phyloP scores from a whole-genome alignment of 2,329 filamentous ascomycete species.

The Fusarium acutatum region DNA sequence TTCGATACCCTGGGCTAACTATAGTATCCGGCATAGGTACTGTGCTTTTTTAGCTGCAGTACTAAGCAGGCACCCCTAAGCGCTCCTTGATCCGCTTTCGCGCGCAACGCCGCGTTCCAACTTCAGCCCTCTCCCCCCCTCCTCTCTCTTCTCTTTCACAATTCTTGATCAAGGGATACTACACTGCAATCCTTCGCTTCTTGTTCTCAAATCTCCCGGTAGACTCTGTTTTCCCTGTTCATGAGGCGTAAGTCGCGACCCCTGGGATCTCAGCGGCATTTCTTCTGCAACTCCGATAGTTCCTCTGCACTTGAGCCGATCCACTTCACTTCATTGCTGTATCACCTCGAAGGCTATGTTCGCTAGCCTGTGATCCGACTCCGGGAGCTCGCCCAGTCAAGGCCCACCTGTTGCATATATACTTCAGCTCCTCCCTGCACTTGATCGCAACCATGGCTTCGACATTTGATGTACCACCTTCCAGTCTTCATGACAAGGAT shows the following conservation, averaged over 20 bases:
- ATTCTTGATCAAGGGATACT: slow-evolving; percentile 26
- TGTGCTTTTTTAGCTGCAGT: slow-evolving; percentile 19
- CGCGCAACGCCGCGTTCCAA: slow-evolving; percentile 38
- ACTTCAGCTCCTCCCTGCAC: slow-evolving; percentile 36
- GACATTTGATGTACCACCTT: slow-evolving; percentile 52
- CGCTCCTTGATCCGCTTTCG: slow-evolving; percentile 39
- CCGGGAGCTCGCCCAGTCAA: slow-evolving; percentile 38
- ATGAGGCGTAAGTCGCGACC: slow-evolving; percentile 6
- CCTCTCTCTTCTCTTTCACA: slow-evolving; percentile 31
- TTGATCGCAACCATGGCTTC: slow-evolving; percentile 53
- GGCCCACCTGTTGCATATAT: slow-evolving; percentile 47
- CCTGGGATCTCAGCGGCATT: slow-evolving; percentile 18
- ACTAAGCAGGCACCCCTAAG: slow-evolving; percentile 38
- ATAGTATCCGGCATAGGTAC: slow-evolving; percentile 11
- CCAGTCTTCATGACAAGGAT: slow-evolving; percentile 50
- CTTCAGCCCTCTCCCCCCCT: slow-evolving; percentile 40
- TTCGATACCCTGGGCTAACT: slow-evolving; percentile 16
- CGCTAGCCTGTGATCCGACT: slow-evolving; percentile 44
- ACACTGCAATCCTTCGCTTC: slow-evolving; percentile 11
- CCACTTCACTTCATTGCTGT: slow-evolving; percentile 26
- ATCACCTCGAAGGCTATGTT: slow-evolving; percentile 44
- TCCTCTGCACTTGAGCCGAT: slow-evolving; percentile 17
- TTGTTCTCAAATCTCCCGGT: not conserved
- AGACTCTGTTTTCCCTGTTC: not conserved
- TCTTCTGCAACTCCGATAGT: slow-evolving; percentile 27